These are phyloP conservation scores for Xylaria palmicola DNA, from an alignment of 495 filamentous ascomycete genomes.

Conservation along the genomic window DNA sequence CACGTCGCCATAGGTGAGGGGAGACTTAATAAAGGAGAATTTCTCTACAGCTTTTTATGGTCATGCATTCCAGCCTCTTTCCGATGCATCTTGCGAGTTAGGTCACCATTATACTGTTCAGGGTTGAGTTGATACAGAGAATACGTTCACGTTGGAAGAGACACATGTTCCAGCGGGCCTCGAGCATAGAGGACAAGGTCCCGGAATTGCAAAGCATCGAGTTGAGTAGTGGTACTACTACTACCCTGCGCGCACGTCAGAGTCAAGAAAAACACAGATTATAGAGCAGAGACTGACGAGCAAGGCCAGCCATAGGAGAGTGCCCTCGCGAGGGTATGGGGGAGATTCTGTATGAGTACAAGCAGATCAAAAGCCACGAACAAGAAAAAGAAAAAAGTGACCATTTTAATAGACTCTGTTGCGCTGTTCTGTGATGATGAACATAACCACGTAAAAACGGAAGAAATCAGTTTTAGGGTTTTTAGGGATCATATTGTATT, in stretches of 20 bases:
- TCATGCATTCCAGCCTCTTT: conserved; percentile 24
- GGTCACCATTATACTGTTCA: conserved; percentile 6
- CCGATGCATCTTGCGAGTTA: conserved; percentile 21
- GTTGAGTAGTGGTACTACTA: neutral
- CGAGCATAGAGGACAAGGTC: conserved; percentile 13
- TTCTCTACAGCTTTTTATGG: conserved; percentile 19
- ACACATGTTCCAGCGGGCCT: conserved; percentile 1
- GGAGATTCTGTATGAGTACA: conserved; percentile 11
- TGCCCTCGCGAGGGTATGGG: neutral
- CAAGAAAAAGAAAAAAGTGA: neutral
- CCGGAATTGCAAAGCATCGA: conserved; percentile 6
- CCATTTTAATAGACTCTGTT: neutral
- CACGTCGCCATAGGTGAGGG: conserved; percentile 54
- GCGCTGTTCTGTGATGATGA: neutral
- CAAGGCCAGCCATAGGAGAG: neutral
- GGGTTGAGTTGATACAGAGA: conserved; percentile 11
- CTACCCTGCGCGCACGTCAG: neutral
- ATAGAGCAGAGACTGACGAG: conserved; percentile 11
- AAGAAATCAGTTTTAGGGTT: no score
- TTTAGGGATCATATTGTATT: no score
- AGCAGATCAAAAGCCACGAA: neutral
- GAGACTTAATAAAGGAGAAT: conserved; percentile 24
- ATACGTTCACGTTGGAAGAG: neutral
- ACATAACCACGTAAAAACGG: neutral
- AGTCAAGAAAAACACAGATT: conserved; percentile 13